Conservation (phyloP, 441 rosid species). For the Jatropha podagrica region DNA sequence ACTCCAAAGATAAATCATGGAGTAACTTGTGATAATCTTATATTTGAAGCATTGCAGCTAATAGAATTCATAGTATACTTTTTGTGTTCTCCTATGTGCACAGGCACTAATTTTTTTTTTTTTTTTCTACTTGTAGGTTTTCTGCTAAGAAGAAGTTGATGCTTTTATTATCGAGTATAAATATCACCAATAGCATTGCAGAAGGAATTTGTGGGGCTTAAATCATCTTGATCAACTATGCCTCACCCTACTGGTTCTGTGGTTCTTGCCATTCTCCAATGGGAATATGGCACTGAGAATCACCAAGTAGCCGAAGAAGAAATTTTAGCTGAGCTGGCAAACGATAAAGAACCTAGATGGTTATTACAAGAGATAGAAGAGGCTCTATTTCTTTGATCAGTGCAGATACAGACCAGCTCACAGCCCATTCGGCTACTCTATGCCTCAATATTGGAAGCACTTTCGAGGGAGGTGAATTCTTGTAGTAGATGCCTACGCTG, state of each 20-base stretch:
- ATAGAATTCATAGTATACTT: background rate
- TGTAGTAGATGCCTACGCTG: background rate
- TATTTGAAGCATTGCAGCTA: background rate
- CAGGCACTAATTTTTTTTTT: background rate
- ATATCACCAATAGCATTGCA: background rate
- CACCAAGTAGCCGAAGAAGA: background rate
- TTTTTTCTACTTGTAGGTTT: constrained; percentile 4
- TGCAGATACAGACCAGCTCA: background rate
- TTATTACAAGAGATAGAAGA: background rate
- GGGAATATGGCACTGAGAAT: background rate
- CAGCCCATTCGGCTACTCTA: background rate
- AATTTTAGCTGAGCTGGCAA: background rate
- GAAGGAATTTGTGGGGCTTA: constrained; percentile 4
- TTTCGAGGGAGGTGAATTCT: constrained; percentile 12
- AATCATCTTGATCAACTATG: background rate
- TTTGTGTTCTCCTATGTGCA: background rate
- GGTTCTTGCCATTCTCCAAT: background rate
- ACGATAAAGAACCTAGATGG: background rate
- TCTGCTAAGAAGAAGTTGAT: background rate
- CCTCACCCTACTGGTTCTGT: background rate
- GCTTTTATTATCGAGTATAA: background rate
- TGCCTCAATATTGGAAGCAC: constrained; percentile 1
- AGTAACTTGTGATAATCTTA: background rate
- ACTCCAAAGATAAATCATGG: background rate
- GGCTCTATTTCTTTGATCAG: constrained; percentile 20